Base-by-base conservation (phyloP, 208 protist species). In the Balamuthia mandrillaris region DNA sequence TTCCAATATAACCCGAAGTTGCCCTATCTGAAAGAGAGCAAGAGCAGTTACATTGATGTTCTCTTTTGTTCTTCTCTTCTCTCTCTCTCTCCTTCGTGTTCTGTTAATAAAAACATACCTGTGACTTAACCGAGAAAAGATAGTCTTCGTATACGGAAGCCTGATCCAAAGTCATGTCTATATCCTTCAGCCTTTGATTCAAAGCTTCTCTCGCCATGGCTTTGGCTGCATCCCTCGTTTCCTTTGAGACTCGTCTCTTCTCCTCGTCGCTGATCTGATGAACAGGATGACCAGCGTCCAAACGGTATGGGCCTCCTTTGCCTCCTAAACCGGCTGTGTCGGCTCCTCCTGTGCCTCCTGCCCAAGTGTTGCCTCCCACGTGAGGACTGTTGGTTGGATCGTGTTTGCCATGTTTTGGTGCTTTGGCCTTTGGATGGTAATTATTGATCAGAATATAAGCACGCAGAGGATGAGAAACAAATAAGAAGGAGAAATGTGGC, bases 301-400 rank as follows among this genome's bases (percentile, higher is more conserved):
- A 91, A 2, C 95, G 93, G 77, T 96, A 96, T 10, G 95, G 95
- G 1, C 95, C 95, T 14, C 96, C 88, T 41, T 94, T 84, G 39
- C 95, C 95, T 16, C 95, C 68, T 1, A 86, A 47, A 7, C 87
- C 87, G 12, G 87, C 87, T 2, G 87, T 90, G 61, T 90, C 84
- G 21, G 74, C 49, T 14, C 87, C 87, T 21, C 87, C 87, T 4
- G 84, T 88, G 27, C 95, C 95, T 42, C 95, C 95, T 0, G 95
- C 95, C 91, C 93, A 97, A 14, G 91, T 96, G 88, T 96, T 96
- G 44, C 95, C 95, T 18, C 95, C 95, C 81, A 96, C 93, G 88
- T 97, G 96, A 47, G 95, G 93, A 63, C 93, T 91, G 88, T 96
- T 91, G 27, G 49, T 63, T 2, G 87, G 87, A 78, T 97, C 95